Evolutionary conservation across 2,329 filamentous ascomycete species (phyloP), one percentile per base, ranked within the genome.

Genomic region (Hymenoscyphus fructigenus): DNA sequence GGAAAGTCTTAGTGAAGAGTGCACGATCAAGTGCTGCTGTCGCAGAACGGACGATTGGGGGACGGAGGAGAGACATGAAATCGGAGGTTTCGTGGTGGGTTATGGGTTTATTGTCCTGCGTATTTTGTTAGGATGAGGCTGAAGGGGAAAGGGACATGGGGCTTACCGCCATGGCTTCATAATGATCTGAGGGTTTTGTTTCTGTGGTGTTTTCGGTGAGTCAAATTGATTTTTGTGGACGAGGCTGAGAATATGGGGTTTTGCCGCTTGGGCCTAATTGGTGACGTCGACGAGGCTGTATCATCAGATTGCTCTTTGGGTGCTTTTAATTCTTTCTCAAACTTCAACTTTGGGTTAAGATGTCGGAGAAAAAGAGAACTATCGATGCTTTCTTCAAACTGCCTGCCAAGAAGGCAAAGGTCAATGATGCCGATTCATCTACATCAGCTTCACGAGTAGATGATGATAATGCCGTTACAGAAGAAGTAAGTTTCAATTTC

Each of bases 21-120:
- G 89, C 84, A 70, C 91, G 88, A 79, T 99, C 93, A 68, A 99
- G 86, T 59, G 86, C 85, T 75, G 88, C 88, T 81, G 92, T 91
- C 66, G 89, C 88, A 9, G 78, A 76, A 76, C 91, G 90, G 72
- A 94, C 89, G 66, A 93, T 82, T 28, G 93, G 93, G 57, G 93
- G 92, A 69, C 89, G 87, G 77, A 97, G 91, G 60, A 86, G 75
- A 68, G 79, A 81, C 84, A 87, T 87, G 57, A 80, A 78, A 66
- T 76, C 74, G 34, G 61, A 50, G 7, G 68, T 66, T 59, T 41
- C 10, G 55, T 57, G 20, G 32, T 5, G 20, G 47, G 47, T 26
- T 26, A 23, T 53, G 47, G 20, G 20, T 26, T 26, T 53, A 23
- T 26, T 23, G 47, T 53, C 47, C 47, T 53, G 17, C 7, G 50